Conservation (phyloP, 148 eudicot genomes). For the Silene uniflora region DNA sequence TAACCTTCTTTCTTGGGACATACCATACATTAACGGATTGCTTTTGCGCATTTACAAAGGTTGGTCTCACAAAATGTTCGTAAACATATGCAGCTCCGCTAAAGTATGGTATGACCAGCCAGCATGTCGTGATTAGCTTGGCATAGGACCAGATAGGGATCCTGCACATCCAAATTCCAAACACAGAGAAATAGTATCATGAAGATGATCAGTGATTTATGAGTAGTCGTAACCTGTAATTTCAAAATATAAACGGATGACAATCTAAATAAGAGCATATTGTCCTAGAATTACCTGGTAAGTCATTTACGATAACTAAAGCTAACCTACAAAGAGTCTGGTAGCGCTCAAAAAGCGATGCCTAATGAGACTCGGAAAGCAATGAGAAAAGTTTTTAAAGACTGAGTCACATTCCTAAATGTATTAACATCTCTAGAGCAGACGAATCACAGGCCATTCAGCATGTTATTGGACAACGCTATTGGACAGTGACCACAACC, state of each 20-base stretch:
- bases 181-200: conserved; percentile 5
- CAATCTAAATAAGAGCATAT: neutral
- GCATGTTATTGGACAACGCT: neutral
- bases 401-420: neutral
- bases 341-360: too few species aligned
- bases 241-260: neutral
- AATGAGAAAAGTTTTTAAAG: neutral
- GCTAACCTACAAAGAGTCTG: too few species aligned
- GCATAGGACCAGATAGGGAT: conserved; percentile 84
- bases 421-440: neutral
- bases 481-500: too few species aligned
- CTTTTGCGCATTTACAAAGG: conserved; percentile 47
- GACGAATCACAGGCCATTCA: neutral
- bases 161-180: conserved; percentile 40
- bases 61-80: conserved; percentile 73
- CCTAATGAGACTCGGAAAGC: neutral
- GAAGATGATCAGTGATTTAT: too few species aligned
- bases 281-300: too few species aligned
- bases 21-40: conserved; percentile 63
- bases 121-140: conserved; percentile 77
- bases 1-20: conserved; percentile 58
- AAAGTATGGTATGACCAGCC: conserved; percentile 96
- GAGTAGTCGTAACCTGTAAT: neutral
- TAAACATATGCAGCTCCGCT: conserved; percentile 96
- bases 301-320: too few species aligned